These are phyloP conservation scores for Lomentospora prolificans DNA, from an alignment of 2,329 filamentous ascomycete species.

Conservation along the genomic window DNA sequence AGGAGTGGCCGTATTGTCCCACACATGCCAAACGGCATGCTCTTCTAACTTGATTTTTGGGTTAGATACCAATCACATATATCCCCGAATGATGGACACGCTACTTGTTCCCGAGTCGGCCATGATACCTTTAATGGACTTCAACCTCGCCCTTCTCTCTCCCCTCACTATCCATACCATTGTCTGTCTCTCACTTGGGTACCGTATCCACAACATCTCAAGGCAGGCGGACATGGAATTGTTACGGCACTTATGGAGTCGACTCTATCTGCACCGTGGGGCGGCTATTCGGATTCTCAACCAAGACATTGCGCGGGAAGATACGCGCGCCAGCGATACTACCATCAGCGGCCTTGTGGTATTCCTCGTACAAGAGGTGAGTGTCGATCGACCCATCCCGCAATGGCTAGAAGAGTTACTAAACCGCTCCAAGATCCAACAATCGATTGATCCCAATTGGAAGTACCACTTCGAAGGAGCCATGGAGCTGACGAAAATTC, in stretches of 20 bases:
- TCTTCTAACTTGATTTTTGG: conserved; percentile 8
- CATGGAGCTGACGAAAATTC: conserved; percentile 10
- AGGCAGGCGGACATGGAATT: conserved; percentile 6
- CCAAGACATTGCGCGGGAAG: conserved; percentile 10
- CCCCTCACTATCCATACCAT: conserved; percentile 9
- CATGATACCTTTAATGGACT: neutral
- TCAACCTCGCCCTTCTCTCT: conserved; percentile 7
- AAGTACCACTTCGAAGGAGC: conserved; percentile 11
- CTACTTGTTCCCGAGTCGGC: conserved; percentile 13
- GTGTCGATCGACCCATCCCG: neutral
- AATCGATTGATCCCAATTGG: conserved; percentile 10
- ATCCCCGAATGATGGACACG: conserved; percentile 19
- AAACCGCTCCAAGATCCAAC: conserved; percentile 7
- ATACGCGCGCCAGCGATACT: conserved; percentile 8
- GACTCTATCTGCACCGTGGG: conserved; percentile 11
- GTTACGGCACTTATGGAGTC: conserved; percentile 7
- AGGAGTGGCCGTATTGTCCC: neutral
- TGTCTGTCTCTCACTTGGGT: conserved; percentile 10
- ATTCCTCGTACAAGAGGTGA: conserved; percentile 10
- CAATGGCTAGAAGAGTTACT: neutral
- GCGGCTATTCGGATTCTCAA: conserved; percentile 12
- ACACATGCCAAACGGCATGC: no score
- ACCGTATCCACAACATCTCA: conserved; percentile 11
- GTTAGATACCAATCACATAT: conserved; percentile 14
- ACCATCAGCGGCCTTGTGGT: conserved; percentile 11